Evolutionary conservation across 140 eudicot species (phyloP), one percentile per base, ranked within the genome.

Genomic region (Senecio squalidus): DNA sequence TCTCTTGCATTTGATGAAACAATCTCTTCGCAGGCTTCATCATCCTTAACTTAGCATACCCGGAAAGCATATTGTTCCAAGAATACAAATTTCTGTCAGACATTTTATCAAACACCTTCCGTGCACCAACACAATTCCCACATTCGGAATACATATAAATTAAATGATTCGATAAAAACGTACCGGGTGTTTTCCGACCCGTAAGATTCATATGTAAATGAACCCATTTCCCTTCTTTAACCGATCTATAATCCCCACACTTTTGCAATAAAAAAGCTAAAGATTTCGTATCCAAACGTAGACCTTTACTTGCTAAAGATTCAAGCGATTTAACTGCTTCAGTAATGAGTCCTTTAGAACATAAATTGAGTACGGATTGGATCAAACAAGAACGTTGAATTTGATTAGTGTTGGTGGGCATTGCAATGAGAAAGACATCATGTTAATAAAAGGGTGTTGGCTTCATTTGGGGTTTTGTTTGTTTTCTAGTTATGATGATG

Each of bases 11-110:
- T 64, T 13, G 70, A 66, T 79, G 81, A 58, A 88, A 88, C 68
- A 89, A 47, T 34, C 60, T 64, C 68, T 71, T 70, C 6, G 95
- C 90, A 0, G 82, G 77, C 26, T 55, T 57, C 57, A 84, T 62
- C 95, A 85, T 79, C 49, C 95, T 74, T 31, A 69, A 62, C 70
- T 82, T 79, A 15, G 79, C 82, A 64, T 89, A 89, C 78, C 97
- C 97, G 16, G 89, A 82, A 23, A 89, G 75, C 82, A 80, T 80
- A 59, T 73, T 75, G 31, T 89, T 89, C 97, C 95, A 85, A n/a
- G 82, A 79, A 55, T 72, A 85, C 78, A 85, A 61, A 64, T 85
- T 84, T 64, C 79, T 78, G 9, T 6, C 40, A 22, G 84, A 58
- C 96, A 88, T 88, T 78, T 74, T 78, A 68, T 88, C 94, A 67